Conservation (phyloP, 2,329 filamentous ascomycete genomes). For the Sporothrix euskadiensis region DNA sequence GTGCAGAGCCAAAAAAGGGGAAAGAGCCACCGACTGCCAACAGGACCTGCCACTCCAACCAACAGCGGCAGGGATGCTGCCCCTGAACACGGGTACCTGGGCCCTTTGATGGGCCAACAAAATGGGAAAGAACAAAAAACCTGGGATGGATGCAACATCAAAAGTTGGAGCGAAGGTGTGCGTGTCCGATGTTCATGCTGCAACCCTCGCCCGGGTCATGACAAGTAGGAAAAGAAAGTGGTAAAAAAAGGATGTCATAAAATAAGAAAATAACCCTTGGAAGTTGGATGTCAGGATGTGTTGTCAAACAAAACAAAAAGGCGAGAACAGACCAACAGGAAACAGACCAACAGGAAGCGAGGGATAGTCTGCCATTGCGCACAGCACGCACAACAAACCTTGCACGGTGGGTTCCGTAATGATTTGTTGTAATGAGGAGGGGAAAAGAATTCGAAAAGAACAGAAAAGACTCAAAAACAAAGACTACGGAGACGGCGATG, state of each 20-base stretch:
- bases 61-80: constrained; percentile 9
- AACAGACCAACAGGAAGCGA: constrained; percentile 6
- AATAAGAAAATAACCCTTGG: neutral
- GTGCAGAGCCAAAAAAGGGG: constrained; percentile 4
- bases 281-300: neutral
- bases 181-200: neutral
- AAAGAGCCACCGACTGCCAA: neutral
- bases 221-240: neutral
- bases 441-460: neutral
- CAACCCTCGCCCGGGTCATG: neutral
- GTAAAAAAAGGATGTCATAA: neutral
- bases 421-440: neutral
- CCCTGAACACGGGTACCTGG: constrained; percentile 23
- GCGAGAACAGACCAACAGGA: constrained; percentile 1
- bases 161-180: neutral
- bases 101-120: neutral
- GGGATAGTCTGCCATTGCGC: neutral
- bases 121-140: neutral
- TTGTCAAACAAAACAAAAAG: neutral
- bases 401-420: neutral
- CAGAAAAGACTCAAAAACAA: neutral
- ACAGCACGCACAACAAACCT: neutral
- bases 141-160: neutral
- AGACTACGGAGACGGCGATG: neutral
- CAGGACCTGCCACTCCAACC: neutral